Evolutionary conservation across 1,284 basidiomycete species (phyloP), one percentile per base, ranked within the genome.

Genomic region (Apiotrichum gracile): DNA sequence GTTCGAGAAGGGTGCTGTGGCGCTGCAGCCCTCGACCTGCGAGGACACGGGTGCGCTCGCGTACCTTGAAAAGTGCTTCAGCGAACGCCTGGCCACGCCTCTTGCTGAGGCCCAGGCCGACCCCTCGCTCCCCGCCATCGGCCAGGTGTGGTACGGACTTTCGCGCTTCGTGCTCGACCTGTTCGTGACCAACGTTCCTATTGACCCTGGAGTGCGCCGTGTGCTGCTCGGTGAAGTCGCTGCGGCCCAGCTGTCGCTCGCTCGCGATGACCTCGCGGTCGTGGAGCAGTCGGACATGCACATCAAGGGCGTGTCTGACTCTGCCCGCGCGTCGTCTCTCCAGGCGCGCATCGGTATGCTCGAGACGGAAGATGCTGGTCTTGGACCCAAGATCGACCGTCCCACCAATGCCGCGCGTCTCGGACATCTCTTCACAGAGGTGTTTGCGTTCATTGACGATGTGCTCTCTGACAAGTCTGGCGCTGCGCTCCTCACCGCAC

Each of bases 121-220:
- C 5, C 21, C 47, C 5, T 52, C 53, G 9, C 53, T 66, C 6
- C n/a, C 8, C 2, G 27, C 42, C 17, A 47, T 70, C 7, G 51
- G 81, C 76, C 43, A 52, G 8, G 35, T 70, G 9, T 96, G 85
- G 84, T 76, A 92, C 39, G 80, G 79, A 0, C 68, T 89, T 26
- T 82, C 84, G 5, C 59, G 56, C 1, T 61, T 69, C 51, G 45
- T 71, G 1, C 53, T 73, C 38, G 66, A 68, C 33, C 43, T 94
- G n/a, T 88, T 87, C 67, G 79, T 97, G 44, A 92, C 96, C 0
- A 83, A 90, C 66, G 77, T 85, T 5, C 91, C 93, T 1, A 76
- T 97, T 49, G 96, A 98, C 70, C 94, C 94, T 10, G 83, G 86
- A 16, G 84, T 84, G 19, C 80, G 86, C 31, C 80, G 85, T 47